phyloP scores from a whole-genome alignment of 768 basidiomycete genomes.

The Lactarius vividus region DNA sequence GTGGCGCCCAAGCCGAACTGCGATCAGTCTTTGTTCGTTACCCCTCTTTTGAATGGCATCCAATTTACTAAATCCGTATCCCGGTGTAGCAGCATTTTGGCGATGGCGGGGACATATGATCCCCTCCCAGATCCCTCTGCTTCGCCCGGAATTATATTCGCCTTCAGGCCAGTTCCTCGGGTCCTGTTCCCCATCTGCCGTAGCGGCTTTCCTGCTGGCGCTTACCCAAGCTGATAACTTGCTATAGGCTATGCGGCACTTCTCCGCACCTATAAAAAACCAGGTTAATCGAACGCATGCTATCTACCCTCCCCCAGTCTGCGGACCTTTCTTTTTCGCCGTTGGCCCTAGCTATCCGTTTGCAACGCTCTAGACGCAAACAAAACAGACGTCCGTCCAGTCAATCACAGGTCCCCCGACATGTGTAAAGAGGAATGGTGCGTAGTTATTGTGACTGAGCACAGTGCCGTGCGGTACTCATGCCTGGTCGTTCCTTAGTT shows the following conservation, averaged over 20 bases:
- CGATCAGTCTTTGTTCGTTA: slow-evolving; percentile 7
- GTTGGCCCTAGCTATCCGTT: background rate
- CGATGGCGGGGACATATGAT: slow-evolving; percentile 18
- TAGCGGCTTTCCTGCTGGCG: slow-evolving; percentile 24
- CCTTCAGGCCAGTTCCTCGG: slow-evolving; percentile 20
- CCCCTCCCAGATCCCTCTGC: slow-evolving; percentile 10
- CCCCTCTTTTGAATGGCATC: slow-evolving; percentile 11
- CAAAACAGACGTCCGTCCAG: background rate
- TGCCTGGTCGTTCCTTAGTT: slow-evolving; percentile 5
- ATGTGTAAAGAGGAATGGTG: slow-evolving; percentile 30
- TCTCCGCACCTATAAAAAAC: slow-evolving; percentile 22
- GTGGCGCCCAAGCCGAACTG: slow-evolving; percentile 14
- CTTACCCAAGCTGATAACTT: slow-evolving; percentile 13
- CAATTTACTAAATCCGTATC: slow-evolving; percentile 10
- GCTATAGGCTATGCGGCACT: slow-evolving; percentile 22
- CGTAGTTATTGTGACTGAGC: background rate
- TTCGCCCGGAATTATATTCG: slow-evolving; percentile 21
- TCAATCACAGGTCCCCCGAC: background rate
- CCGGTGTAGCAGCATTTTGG: slow-evolving; percentile 3
- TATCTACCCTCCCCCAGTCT: background rate
- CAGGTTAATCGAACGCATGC: background rate
- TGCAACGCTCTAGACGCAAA: background rate
- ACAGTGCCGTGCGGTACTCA: background rate
- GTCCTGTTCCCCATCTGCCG: slow-evolving; percentile 23
- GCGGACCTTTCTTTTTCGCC: background rate